Evolutionary conservation across 78 protist species (phyloP).

Genomic region (Monosiga brevicollis): DNA sequence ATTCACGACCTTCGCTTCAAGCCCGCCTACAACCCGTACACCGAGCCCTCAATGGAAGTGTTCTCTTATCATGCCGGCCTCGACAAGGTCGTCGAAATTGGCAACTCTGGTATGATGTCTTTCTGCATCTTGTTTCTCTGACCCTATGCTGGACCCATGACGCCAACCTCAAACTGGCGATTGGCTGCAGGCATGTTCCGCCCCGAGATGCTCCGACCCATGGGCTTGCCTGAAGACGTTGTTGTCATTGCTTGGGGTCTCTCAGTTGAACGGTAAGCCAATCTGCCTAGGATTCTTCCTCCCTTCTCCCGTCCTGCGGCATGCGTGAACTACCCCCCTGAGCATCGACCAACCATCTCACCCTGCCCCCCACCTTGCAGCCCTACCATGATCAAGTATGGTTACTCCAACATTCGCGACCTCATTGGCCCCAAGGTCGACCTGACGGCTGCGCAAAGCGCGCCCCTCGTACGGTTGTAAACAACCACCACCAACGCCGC

Average conservation of each 20-base stretch:
- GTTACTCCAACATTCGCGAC: constrained; percentile 78
- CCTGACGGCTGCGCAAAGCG: too few relatives aligned
- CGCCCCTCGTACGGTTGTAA: too few relatives aligned
- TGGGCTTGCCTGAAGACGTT: constrained; percentile 96
- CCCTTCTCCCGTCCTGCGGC: background rate
- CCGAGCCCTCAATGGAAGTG: constrained; percentile 99
- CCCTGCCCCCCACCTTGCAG: constrained; percentile 12
- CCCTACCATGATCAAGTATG: constrained; percentile 96
- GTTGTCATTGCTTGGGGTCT: constrained; percentile 93
- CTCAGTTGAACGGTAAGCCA: constrained; percentile 76
- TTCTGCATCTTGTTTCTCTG: background rate
- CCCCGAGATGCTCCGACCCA: constrained; percentile 97
- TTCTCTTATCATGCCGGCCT: constrained; percentile 68
- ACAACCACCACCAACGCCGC: too few relatives aligned
- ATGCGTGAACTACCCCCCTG: too few relatives aligned
- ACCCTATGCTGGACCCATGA: too few relatives aligned
- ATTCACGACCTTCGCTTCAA: constrained; percentile 79
- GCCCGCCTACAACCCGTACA: constrained; percentile 99
- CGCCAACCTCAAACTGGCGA: too few relatives aligned
- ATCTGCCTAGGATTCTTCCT: too few relatives aligned
- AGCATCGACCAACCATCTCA: too few relatives aligned
- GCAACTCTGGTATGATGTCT: constrained; percentile 42
- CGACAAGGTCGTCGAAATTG: constrained; percentile 70
- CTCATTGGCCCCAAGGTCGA: constrained; percentile 93
- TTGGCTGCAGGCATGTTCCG: constrained; percentile 79